Conservation (phyloP, 2,329 filamentous ascomycete genomes). For the Amauroascus niger region DNA sequence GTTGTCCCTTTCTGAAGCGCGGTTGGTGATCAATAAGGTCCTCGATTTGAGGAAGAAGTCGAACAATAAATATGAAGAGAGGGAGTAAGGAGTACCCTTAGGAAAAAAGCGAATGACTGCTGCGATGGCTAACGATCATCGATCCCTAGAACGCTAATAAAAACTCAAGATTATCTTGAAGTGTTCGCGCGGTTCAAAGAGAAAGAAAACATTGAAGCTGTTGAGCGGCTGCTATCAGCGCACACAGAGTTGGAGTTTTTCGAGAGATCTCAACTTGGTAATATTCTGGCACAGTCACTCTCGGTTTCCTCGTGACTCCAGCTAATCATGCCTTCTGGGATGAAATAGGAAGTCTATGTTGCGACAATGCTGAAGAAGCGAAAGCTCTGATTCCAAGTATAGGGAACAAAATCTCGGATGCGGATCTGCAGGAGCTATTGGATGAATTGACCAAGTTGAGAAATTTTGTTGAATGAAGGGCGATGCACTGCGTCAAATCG, state of each 20-base stretch:
- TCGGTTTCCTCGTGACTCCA: slow-evolving; percentile 3
- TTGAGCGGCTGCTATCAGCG: slow-evolving; percentile 72
- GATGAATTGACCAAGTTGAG: slow-evolving; percentile 81
- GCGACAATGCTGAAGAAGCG: slow-evolving; percentile 86
- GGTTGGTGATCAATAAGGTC: slow-evolving; percentile 83
- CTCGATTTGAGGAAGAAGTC: slow-evolving; percentile 69
- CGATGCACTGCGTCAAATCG: background rate
- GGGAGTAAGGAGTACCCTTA: slow-evolving; percentile 48
- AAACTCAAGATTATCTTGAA: slow-evolving; percentile 87
- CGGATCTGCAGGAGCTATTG: slow-evolving; percentile 75
- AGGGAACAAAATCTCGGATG: slow-evolving; percentile 79
- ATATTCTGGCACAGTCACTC: slow-evolving; percentile 10
- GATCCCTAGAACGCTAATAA: slow-evolving; percentile 54
- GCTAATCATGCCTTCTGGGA: slow-evolving; percentile 1
- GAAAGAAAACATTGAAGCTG: slow-evolving; percentile 88
- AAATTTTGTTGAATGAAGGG: slow-evolving; percentile 36
- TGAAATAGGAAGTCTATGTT: slow-evolving; percentile 70
- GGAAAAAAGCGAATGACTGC: background rate
- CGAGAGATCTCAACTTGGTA: slow-evolving; percentile 85
- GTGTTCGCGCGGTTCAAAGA: slow-evolving; percentile 93
- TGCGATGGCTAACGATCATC: background rate
- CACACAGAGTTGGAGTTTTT: slow-evolving; percentile 75
- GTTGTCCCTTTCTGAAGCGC: slow-evolving; percentile 82
- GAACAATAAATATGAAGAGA: slow-evolving; percentile 73
- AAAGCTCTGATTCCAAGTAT: slow-evolving; percentile 90